Evolutionary conservation across 305 asterid species (phyloP), one percentile per base, ranked within the genome.

Genomic region (Solanum aculeatissimum): DNA sequence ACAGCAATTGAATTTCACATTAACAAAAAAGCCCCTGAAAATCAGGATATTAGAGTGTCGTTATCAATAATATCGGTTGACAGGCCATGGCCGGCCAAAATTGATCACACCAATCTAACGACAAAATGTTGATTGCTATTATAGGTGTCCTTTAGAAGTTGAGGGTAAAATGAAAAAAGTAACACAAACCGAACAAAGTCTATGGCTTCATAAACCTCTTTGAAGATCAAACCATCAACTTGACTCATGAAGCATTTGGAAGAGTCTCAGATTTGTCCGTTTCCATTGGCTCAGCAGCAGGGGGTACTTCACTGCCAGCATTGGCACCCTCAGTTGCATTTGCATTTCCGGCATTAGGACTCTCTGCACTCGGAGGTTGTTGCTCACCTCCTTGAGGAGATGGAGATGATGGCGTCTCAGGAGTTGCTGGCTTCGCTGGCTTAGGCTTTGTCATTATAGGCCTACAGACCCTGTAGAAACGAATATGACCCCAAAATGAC

Each of bases 401-500:
- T 32, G 92, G 85, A 35, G 97, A 92, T n/a, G 98, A 74, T 9
- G 95, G 75, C 53, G 93, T 13, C 83, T 93, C 97, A 0, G 98
- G 94, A 29, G 93, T 68, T 2, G 97, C 90, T 25, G 97, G 93
- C 85, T 94, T 92, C 54, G 95, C 90, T 0, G 98, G 98, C 90
- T 90, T 94, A 63, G 98, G 97, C 86, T 95, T 95, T 21, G 86
- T 94, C 98, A 94, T 90, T 72, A 93, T 88, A 1, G 99, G 97
- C 92, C 95, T 89, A 88, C 98, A 94, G 25, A 90, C 75, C 92
- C 98, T 95, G 94, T 66, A 23, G 54, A 42, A 23, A 71, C 19
- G 43, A 19, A 66, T 19, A 29, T 45, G 16, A 68, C 25, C 75
- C 18, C 49, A 12, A 19, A 69, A 69, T 78, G 42, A 77, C 29